Evolutionary conservation across 371 early-diverging fungal genomes (phyloP).

Genomic region (Zancudomyces culisetae): DNA sequence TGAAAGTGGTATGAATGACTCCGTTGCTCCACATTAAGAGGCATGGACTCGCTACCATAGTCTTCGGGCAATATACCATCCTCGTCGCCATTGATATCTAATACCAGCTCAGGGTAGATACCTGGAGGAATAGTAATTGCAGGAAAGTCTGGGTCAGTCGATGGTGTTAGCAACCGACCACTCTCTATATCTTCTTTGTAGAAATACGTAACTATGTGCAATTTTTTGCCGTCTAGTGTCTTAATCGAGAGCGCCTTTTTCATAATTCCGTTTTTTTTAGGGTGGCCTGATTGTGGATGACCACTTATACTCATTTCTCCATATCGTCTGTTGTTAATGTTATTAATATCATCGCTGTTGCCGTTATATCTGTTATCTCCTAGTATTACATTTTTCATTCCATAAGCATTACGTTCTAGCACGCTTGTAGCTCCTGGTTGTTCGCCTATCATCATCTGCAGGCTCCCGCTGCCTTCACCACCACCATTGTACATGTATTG

Average conservation of each 20-base stretch:
- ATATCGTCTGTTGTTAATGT: too few species aligned
- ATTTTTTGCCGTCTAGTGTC: constrained; percentile 47
- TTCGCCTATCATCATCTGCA: too few species aligned
- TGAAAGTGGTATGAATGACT: too few species aligned
- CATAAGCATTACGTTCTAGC: too few species aligned
- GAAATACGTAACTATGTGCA: constrained; percentile 72
- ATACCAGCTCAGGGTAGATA: constrained; percentile 30
- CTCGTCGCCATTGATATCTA: constrained; percentile 7
- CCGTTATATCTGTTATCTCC: background rate
- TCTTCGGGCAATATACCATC: too few species aligned
- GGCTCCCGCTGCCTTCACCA: background rate
- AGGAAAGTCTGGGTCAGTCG: constrained; percentile 20
- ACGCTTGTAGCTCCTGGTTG: background rate
- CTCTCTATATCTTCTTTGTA: constrained; percentile 44
- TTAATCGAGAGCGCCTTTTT: constrained; percentile 70
- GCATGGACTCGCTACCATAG: too few species aligned
- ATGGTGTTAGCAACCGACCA: constrained; percentile 20
- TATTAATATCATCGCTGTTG: too few species aligned
- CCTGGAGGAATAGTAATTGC: constrained; percentile 21
- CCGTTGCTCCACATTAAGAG: too few species aligned
- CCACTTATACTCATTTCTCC: constrained; percentile 22
- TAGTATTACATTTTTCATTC: too few species aligned
- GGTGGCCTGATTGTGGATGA: constrained; percentile 20
- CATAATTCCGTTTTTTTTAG: constrained; percentile 52
- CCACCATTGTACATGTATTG: constrained; percentile 16